These are phyloP conservation scores for Pythium rishiriense DNA, from an alignment of 352 stramenopile genomes.

Conservation along the genomic window DNA sequence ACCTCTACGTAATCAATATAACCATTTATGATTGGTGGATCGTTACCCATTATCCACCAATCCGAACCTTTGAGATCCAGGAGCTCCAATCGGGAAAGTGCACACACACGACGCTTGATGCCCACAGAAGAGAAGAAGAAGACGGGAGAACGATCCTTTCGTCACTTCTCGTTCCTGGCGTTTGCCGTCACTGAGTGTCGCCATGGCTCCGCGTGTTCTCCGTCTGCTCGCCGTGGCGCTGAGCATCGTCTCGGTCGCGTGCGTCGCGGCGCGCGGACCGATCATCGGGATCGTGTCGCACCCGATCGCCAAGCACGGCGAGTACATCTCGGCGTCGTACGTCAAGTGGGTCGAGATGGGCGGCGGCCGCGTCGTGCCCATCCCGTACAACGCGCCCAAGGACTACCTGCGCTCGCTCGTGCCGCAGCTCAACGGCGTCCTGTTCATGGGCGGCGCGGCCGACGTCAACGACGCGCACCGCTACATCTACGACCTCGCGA, in stretches of 20 bases:
- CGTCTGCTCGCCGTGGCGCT: constrained; percentile 2
- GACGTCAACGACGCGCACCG: constrained; percentile 58
- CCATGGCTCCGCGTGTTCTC: neutral
- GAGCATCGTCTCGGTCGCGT: neutral
- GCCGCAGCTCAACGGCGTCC: constrained; percentile 63
- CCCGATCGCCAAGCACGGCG: constrained; percentile 55
- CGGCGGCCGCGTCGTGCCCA: constrained; percentile 67
- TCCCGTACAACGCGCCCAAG: constrained; percentile 68
- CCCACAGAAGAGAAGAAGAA: neutral
- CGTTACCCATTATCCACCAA: neutral
- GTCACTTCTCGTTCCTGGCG: too few relatives aligned
- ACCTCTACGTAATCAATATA: neutral
- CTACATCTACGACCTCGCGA: constrained; percentile 51
- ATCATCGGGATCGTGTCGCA: constrained; percentile 31
- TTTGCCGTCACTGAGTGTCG: neutral
- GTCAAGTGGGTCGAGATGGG: constrained; percentile 83
- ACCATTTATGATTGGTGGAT: neutral
- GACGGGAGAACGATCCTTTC: neutral
- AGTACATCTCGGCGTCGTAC: constrained; percentile 80
- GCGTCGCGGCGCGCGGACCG: constrained; percentile 9
- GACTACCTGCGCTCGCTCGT: constrained; percentile 58
- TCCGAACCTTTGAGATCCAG: neutral
- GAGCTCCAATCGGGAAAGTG: neutral
- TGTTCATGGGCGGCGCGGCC: constrained; percentile 65
- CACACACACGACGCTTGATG: constrained; percentile 2